Evolutionary conservation across 192 early-diverging fungal genomes (phyloP).

Genomic region (Coemansia sp.): DNA sequence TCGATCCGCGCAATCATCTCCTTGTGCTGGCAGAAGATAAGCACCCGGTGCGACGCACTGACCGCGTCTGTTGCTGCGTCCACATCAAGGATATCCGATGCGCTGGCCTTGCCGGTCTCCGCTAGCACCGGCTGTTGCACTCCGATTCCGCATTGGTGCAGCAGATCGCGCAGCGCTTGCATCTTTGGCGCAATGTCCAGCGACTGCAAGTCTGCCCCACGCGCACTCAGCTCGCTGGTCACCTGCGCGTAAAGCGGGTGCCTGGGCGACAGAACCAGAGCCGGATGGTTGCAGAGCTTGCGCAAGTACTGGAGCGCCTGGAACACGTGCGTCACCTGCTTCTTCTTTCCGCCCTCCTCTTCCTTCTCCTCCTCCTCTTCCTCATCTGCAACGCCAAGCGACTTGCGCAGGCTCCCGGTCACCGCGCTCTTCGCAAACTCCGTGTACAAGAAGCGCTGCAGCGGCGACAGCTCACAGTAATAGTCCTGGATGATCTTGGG

Average conservation of each 20-base stretch:
- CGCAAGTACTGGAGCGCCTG: constrained; percentile 96
- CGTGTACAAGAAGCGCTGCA: constrained; percentile 92
- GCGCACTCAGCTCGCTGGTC: constrained; percentile 59
- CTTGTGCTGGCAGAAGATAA: constrained; percentile 96
- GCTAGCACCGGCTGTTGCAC: constrained; percentile 24
- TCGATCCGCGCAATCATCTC: constrained; percentile 98
- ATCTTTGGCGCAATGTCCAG: constrained; percentile 82
- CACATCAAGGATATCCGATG: constrained; percentile 7
- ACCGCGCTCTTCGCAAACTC: constrained; percentile 78
- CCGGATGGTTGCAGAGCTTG: constrained; percentile 95
- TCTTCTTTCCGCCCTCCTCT: constrained; percentile 22
- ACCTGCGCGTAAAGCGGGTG: constrained; percentile 85
- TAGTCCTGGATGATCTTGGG: constrained; percentile 99
- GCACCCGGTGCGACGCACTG: constrained; percentile 83
- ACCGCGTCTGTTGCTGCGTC: constrained; percentile 62
- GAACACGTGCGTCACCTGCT: constrained; percentile 84
- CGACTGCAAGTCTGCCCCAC: constrained; percentile 55
- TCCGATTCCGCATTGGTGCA: constrained; percentile 96
- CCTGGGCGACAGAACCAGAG: constrained; percentile 82
- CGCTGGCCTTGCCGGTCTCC: not conserved
- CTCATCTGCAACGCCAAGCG: constrained; percentile 25
- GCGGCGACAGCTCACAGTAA: constrained; percentile 91
- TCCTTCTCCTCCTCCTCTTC: not conserved
- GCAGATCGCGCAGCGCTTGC: constrained; percentile 83
- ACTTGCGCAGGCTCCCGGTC: constrained; percentile 26